Evolutionary conservation across 306 rosid genomes (phyloP).

Genomic region (Quillaja saponaria): DNA sequence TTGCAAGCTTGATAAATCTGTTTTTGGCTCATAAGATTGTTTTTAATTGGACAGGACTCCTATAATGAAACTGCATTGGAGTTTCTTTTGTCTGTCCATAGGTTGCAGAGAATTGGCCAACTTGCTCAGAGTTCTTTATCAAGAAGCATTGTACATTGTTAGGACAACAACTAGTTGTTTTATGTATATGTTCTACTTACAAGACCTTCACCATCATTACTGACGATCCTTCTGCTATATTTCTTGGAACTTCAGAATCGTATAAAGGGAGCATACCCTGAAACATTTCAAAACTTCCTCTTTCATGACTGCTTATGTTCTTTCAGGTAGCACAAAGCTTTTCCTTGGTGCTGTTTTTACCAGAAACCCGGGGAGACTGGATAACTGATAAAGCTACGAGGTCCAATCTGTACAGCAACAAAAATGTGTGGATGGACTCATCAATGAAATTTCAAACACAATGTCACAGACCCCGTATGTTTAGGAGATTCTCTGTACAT

Average conservation of each 20-base stretch:
- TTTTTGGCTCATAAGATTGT: conserved; percentile 25
- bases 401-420: conserved; percentile 7
- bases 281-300: neutral
- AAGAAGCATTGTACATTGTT: conserved; percentile 51
- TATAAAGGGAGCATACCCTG: conserved; percentile 34
- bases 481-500: conserved; percentile 37
- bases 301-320: neutral
- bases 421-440: neutral
- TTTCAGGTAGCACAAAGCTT: neutral
- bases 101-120: conserved; percentile 27
- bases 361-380: conserved; percentile 8
- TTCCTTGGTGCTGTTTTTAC: too few relatives aligned
- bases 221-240: neutral
- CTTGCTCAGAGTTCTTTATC: conserved; percentile 25
- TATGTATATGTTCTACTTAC: conserved; percentile 18
- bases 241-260: conserved; percentile 15
- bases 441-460: neutral
- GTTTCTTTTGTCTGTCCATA: conserved; percentile 24
- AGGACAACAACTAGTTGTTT: conserved; percentile 32
- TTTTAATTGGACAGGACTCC: conserved; percentile 22
- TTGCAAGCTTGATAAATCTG: conserved; percentile 40
- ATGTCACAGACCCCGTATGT: conserved; percentile 43
- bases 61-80: conserved; percentile 30
- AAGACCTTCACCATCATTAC: neutral
- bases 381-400: neutral